These are phyloP conservation scores for Dactylis glomerata DNA, from an alignment of 176 grass and related monocot genomes.

Conservation along the genomic window DNA sequence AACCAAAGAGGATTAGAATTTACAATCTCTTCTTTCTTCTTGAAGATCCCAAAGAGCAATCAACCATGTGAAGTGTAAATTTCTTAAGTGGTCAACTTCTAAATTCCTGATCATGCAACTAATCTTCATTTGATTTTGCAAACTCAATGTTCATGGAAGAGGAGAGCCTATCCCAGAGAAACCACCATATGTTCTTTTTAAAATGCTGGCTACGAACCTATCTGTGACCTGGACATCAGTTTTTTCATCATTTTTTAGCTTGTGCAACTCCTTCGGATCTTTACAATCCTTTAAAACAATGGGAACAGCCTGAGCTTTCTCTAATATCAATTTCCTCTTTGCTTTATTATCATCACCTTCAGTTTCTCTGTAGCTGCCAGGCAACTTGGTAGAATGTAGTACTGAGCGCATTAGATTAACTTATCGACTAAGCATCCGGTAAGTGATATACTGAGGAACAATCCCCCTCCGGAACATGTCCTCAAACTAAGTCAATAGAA, in stretches of 20 bases:
- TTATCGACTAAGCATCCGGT: too few species aligned
- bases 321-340: constrained; percentile 57
- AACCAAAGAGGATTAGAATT: neutral
- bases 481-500: neutral
- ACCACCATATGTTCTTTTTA: constrained; percentile 50
- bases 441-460: too few species aligned
- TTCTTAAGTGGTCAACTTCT: neutral
- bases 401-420: too few species aligned
- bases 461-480: too few species aligned
- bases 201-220: constrained; percentile 56
- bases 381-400: constrained; percentile 35
- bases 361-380: constrained; percentile 59
- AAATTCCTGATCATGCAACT: neutral
- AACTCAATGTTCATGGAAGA: neutral
- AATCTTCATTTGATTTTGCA: neutral
- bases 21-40: neutral
- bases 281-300: constrained; percentile 59
- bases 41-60: neutral
- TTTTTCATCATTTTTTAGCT: constrained; percentile 40
- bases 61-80: neutral
- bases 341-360: constrained; percentile 39
- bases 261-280: constrained; percentile 25
- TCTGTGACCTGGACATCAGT: constrained; percentile 56
- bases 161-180: neutral
- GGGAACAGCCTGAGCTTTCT: constrained; percentile 58